Base-by-base conservation (phyloP, 1,284 basidiomycete species). In the Chondrostereum purpureum region DNA sequence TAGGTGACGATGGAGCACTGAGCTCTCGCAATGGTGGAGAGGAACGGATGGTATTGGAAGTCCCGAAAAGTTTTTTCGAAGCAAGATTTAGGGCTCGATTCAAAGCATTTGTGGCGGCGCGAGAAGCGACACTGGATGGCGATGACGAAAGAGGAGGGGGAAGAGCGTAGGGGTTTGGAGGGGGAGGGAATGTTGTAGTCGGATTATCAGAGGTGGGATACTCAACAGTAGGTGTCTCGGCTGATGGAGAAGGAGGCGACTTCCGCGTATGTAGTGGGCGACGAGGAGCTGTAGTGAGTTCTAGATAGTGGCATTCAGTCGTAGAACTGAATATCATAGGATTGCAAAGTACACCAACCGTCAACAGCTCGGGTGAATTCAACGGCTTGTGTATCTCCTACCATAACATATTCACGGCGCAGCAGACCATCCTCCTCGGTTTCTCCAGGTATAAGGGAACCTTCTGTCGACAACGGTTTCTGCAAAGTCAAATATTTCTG, bases 31-130 rank as follows among this genome's bases (percentile, higher is more conserved):
- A 66, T 19, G 65, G 58, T 34, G 68, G 5, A 14, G 43, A 44
- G 17, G 43, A 36, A 16, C 41, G 12, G 51, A 60, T 55, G 48
- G 68, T 63, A 49, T 52, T 74, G 59, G 48, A 71, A 4, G 78
- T 72, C 1, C 92, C 91, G 55, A 95, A 93, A 3, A 96, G 71
- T 57, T 90, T 92, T 62, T 92, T 87, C n/a, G 88, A 88, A 0
- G 93, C 93, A 34, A 91, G 75, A 53, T 79, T 92, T 42, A 97
- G 70, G 0, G 92, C 94, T 8, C 92, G 81, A 42, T 91, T 88
- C 3, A 93, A 74, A 0, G 88, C 85, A 48, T 88, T 89, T 1
- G 82, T 72, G 2, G 73, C 76, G 4, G 73, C 71, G 14, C 77
- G 71, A 3, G 74, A 75, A 2, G 80, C 77, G 12, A 70, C 62